phyloP scores from a whole-genome alignment of 768 basidiomycete genomes.

The Chlorophyllum brunneum region DNA sequence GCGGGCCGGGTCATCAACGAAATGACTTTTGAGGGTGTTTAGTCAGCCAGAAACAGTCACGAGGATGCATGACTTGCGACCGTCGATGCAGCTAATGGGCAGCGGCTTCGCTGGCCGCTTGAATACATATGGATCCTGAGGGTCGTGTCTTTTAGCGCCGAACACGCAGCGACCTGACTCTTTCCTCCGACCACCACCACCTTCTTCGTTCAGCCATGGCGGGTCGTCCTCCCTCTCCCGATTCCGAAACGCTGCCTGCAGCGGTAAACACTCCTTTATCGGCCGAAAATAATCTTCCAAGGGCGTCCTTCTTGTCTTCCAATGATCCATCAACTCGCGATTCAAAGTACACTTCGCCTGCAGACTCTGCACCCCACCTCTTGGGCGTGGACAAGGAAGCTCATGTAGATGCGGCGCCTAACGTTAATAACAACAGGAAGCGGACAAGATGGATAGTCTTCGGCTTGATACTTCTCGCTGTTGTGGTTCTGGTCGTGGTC shows the following conservation, averaged over 20 bases:
- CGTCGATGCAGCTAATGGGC: too few species aligned
- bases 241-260: slow-evolving; percentile 15
- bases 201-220: slow-evolving; percentile 11
- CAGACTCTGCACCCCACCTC: slow-evolving; percentile 17
- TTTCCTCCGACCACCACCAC: slow-evolving; percentile 5
- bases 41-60: too few species aligned
- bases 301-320: slow-evolving; percentile 16
- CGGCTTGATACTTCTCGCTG: slow-evolving; percentile 31
- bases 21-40: too few species aligned
- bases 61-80: too few species aligned
- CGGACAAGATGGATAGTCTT: slow-evolving; percentile 17
- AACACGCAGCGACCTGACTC: too few species aligned
- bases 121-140: background rate
- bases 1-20: too few species aligned
- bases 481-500: slow-evolving; percentile 43
- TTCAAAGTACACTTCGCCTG: slow-evolving; percentile 16
- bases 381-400: slow-evolving; percentile 12
- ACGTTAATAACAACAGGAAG: slow-evolving; percentile 4
- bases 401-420: background rate
- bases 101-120: background rate
- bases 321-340: slow-evolving; percentile 17
- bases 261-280: slow-evolving; percentile 20
- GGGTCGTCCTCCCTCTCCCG: slow-evolving; percentile 16
- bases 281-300: slow-evolving; percentile 16
- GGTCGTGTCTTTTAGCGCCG: background rate